Base-by-base conservation (phyloP, 345 rosid genomes). In the Melastoma malabathricum region DNA sequence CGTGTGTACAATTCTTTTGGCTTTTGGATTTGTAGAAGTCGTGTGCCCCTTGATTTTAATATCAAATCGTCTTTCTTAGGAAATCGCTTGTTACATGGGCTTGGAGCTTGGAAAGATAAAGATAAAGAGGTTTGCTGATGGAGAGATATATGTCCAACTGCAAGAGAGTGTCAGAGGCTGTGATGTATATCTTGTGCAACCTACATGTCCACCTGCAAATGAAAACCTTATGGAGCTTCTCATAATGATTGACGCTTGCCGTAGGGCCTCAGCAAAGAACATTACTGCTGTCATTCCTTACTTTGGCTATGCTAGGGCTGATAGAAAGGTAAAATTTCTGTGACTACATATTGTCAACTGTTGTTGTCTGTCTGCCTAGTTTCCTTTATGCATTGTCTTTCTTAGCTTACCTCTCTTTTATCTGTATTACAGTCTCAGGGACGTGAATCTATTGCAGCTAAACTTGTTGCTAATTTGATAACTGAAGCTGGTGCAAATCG, bases 141-240 rank as follows among this genome's bases (percentile, higher is more conserved):
- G 96, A 8, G 98, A 90, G 74, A 86, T 90, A 29, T 86, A 90
- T 67, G 96, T 90, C 63, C 98, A 90, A 65, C 71, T 84, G 49
- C 89, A 90, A 76, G 98, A 90, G 65, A 90, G 98, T 68, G 98
- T 90, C 15, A 79, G 98, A 53, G 96, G 96, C 34, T 90, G 96
- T n/a, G 96, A 86, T 62, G 98, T 90, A 45, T 90, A 56, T 66
- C 96, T 90, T 22, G 87, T 90, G 29, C 98, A 90, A 61, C 98
- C 98, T 51, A 86, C 98, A 0, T 90, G 96, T 7, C 98, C 96
- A 54, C 96, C 98, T 64, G 96, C 96, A 2, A 90, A 90, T 68
- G 98, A 90, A 69, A 90, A 90, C 61, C 94, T 90, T 51, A 90
- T 90, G 98, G 98, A 90, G 68, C 83, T 90, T 56, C 80, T 90